phyloP scores from a whole-genome alignment of 2,329 filamentous ascomycete genomes.

The Colletotrichum higginsianum region DNA sequence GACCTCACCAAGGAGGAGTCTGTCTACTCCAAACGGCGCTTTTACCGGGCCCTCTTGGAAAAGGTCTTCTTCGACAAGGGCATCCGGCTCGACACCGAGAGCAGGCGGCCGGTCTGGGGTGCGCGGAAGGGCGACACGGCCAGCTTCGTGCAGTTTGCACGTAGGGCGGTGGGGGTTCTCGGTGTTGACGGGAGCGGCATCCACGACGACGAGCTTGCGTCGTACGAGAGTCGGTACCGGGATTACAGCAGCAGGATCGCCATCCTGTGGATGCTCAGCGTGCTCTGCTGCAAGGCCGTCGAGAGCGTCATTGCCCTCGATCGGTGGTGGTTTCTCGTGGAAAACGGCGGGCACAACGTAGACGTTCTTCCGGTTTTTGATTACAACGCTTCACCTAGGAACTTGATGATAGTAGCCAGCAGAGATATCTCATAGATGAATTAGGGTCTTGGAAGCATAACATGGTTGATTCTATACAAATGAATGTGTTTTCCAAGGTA shows the following conservation, averaged over 20 bases:
- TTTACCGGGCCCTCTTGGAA: constrained; percentile 49
- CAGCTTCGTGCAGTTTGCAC: constrained; percentile 47
- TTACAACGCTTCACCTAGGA: constrained; percentile 16
- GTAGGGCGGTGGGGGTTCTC: constrained; percentile 47
- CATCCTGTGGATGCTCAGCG: constrained; percentile 52
- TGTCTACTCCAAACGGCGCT: constrained; percentile 46
- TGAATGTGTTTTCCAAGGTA: too few species aligned
- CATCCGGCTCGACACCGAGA: constrained; percentile 33
- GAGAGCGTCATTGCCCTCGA: constrained; percentile 52
- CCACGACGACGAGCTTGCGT: constrained; percentile 43
- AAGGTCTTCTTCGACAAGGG: constrained; percentile 48
- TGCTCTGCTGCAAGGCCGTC: constrained; percentile 52
- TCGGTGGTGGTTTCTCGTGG: constrained; percentile 50
- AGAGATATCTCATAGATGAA: not conserved
- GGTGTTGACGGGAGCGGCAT: constrained; percentile 42
- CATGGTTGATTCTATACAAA: too few species aligned
- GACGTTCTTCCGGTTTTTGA: constrained; percentile 45
- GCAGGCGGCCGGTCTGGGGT: constrained; percentile 49
- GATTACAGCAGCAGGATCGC: constrained; percentile 47
- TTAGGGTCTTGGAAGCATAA: too few species aligned
- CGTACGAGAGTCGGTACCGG: constrained; percentile 47
- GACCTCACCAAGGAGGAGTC: constrained; percentile 42
- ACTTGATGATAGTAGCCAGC: constrained; percentile 35
- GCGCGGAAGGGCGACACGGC: constrained; percentile 49
- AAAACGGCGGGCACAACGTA: constrained; percentile 43